phyloP scores from a whole-genome alignment of 441 rosid genomes.

The Eruca vesicaria region DNA sequence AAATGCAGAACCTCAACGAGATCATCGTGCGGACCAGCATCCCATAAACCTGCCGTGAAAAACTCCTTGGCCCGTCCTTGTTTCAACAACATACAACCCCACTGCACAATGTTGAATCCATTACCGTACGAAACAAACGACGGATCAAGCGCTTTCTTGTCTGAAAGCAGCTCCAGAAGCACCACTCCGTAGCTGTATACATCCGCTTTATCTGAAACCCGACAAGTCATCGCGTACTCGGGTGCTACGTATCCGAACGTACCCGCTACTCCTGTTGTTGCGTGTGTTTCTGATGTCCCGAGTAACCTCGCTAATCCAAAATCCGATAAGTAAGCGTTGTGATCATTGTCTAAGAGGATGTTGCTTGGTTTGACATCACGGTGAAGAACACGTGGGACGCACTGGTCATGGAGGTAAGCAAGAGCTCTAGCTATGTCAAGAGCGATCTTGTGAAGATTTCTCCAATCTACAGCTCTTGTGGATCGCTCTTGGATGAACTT shows the following conservation, averaged over 20 bases:
- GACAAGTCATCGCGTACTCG: constrained; percentile 95
- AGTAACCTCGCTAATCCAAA: constrained; percentile 89
- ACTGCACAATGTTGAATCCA: constrained; percentile 43
- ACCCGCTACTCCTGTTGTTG: constrained; percentile 89
- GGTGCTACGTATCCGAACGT: constrained; percentile 98
- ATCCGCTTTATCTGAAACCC: constrained; percentile 91
- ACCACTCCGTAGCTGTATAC: constrained; percentile 97
- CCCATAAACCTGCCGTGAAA: constrained; percentile 79
- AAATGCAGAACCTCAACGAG: constrained; percentile 77
- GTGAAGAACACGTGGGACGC: constrained; percentile 91
- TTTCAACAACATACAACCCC: constrained; percentile 58
- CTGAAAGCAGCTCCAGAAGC: constrained; percentile 83
- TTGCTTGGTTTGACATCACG: constrained; percentile 94
- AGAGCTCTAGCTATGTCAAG: constrained; percentile 80
- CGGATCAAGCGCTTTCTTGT: constrained; percentile 92
- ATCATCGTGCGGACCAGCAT: constrained; percentile 81
- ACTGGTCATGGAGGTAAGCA: constrained; percentile 80
- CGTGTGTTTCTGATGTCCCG: constrained; percentile 92
- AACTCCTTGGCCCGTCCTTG: constrained; percentile 86
- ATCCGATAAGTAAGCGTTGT: constrained; percentile 80
- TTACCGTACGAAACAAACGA: constrained; percentile 61
- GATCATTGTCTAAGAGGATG: constrained; percentile 74
- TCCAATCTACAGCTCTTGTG: constrained; percentile 55
- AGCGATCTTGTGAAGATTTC: constrained; percentile 81
- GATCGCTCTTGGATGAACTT: constrained; percentile 84